Evolutionary conservation across 2,329 filamentous ascomycete genomes (phyloP).

Genomic region (Calonectria ilicicola): DNA sequence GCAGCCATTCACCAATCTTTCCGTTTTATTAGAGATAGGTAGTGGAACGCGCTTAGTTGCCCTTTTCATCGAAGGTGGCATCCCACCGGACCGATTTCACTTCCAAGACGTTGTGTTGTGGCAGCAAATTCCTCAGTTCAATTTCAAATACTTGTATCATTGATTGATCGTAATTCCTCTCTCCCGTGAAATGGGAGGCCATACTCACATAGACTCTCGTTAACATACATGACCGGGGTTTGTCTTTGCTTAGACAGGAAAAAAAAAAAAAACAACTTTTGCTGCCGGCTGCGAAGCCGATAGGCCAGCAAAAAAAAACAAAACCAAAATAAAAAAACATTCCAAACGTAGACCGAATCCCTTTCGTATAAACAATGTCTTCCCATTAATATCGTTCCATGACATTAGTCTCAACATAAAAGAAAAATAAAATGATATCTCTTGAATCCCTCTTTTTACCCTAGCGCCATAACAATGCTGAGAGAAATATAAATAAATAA

Average conservation of each 20-base stretch:
- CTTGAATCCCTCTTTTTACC: not conserved
- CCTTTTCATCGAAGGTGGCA: too few species aligned
- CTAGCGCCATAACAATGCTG: conserved; percentile 22
- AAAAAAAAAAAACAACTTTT: not conserved
- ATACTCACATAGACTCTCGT: conserved; percentile 1
- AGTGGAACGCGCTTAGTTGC: not conserved
- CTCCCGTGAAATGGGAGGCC: not conserved
- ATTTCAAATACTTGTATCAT: not conserved
- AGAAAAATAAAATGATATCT: not conserved
- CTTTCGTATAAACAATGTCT: not conserved
- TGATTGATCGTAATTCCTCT: not conserved
- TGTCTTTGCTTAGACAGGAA: not conserved
- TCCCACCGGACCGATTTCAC: not conserved
- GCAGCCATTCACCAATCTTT: not conserved
- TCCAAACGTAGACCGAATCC: conserved; percentile 11
- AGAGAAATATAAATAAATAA: not conserved
- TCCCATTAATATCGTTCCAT: not conserved
- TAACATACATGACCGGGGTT: not conserved
- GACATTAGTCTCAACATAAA: conserved; percentile 4
- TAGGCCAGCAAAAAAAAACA: not conserved
- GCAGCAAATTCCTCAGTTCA: not conserved
- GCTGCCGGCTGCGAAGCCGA: not conserved
- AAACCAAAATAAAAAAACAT: not conserved
- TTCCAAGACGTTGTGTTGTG: conserved; percentile 2
- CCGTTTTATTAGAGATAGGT: too few species aligned